Evolutionary conservation across 176 grass and related monocot genomes (phyloP), one percentile per base, ranked within the genome.

Genomic region (Elymus sibiricus): DNA sequence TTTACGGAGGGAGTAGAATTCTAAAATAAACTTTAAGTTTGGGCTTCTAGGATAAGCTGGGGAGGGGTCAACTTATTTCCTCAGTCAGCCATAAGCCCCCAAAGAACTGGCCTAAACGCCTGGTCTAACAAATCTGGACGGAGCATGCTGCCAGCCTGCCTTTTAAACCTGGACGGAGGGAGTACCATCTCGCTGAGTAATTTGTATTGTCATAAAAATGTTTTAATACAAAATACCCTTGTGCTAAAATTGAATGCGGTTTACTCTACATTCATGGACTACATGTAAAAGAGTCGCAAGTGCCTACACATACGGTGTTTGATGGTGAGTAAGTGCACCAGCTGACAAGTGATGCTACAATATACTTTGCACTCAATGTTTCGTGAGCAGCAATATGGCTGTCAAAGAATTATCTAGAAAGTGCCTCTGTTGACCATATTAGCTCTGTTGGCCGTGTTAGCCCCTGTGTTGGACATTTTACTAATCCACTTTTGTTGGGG

Each of bases 321-420:
- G 27, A 27, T 55, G 64, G 71, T 77, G n/a, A 61, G 28, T 82
- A 76, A 90, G 71, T 90, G 88, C 39, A 82, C 60, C 83, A 85
- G 61, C 70, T 69, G 65, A 43, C 55, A 12, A 25, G 51, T 65
- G 46, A 16, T 74, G 42, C 66, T 55, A 73, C 66, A 84, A 73
- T 80, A 89, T 74, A 56, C 42, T 39, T 70, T 77, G 39, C 24
- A 53, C n/a, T 89, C 7, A 51, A 53, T 79, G 76, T 46, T 73
- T 79, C 70, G 64, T 80, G 59, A 64, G 82, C 27, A 85, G 28
- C 31, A 21, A 31, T 64, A 74, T 26, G 65, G 5, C 82, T 89
- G 68, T 73, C 55, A 64, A 79, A 73, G 37, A 65, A 70, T 88
- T 83, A 40, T 56, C n/a, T 72, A 53, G 64, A 44, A 75, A 25